Evolutionary conservation across 2,329 filamentous ascomycete species (phyloP).

Genomic region (Orbilia ellipsospora): DNA sequence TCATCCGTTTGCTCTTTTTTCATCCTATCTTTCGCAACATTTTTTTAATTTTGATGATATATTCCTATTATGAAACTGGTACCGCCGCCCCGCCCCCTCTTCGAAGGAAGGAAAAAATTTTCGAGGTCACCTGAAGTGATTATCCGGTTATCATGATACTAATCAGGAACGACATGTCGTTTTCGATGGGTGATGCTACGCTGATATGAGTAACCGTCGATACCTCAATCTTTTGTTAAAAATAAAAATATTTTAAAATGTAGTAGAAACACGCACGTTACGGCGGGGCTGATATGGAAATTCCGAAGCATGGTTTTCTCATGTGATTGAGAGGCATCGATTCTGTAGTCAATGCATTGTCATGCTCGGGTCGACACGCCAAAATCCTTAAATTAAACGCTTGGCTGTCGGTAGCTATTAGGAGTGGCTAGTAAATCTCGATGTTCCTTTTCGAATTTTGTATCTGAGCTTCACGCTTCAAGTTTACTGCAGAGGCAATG

Average conservation of each 20-base stretch:
- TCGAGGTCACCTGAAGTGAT: conserved; percentile 27
- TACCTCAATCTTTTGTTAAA: conserved; percentile 8
- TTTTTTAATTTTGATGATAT: conserved; percentile 2
- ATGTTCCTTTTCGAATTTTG: neutral
- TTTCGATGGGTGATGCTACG: conserved; percentile 23
- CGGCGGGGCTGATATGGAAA: conserved; percentile 22
- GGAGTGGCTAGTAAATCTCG: conserved; percentile 23
- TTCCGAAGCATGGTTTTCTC: conserved; percentile 15
- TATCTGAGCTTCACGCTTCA: neutral
- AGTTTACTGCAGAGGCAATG: conserved; percentile 7
- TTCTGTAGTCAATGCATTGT: conserved; percentile 18
- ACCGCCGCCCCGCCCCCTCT: neutral
- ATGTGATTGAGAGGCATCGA: conserved; percentile 27
- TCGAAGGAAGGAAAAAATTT: conserved; percentile 5
- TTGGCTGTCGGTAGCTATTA: conserved; percentile 1
- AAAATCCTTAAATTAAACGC: neutral
- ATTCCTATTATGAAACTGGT: conserved; percentile 2
- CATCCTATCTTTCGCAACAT: neutral
- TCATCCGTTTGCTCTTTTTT: neutral
- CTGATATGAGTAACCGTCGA: conserved; percentile 21
- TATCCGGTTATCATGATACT: conserved; percentile 35
- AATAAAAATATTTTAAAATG: neutral
- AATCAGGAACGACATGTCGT: conserved; percentile 40
- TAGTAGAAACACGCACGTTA: neutral
- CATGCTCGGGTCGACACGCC: conserved; percentile 18